Base-by-base conservation (phyloP, 495 filamentous ascomycete species). In the Friedmanniomyces simplex region DNA sequence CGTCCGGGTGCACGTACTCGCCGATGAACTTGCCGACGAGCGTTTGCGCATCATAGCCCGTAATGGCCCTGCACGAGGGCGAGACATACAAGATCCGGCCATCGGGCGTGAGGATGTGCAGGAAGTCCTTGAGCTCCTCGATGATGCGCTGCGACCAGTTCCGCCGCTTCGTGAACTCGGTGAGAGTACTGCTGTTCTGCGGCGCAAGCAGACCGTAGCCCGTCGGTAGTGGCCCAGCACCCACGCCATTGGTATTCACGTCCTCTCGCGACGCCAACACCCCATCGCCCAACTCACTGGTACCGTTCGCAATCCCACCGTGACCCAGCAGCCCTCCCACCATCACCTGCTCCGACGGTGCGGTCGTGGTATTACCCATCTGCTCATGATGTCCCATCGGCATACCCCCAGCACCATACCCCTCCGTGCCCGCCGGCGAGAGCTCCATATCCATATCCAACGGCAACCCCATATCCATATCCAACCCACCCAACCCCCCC, bases 111-210 rank as follows among this genome's bases (percentile, higher is more conserved):
- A 97, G 79, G 39, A 98, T 87, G 58, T 96, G 83, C 26, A 95
- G 70, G 61, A 96, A 81, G 68, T 96, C 93, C 62, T 86, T 85
- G 63, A 98, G 76, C 72, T 96, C 93, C 64, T 90, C 86, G 18
- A 98, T 74, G 2, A 96, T 85, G 41, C 87, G 83, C 64, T 90
- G 85, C 4, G 88, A 83, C 93, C 93, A 97, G 63, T 91, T 91
- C 51, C 83, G 79, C 54, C 89, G 76, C 71, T 89, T 91, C 36
- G 87, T 91, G 60, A 87, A 87, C 63, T 90, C 85, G 57, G 86
- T 89, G 64, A 91, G 70, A 10, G 82, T 82, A 68, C 82, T 89
- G 42, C 75, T 80, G 47, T 73, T 73, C 36, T 72, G 72, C 43
- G 72, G 65, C 34, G 69, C 64, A 43, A 71, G 70, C 54, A 74